phyloP scores from a whole-genome alignment of 1,284 basidiomycete genomes.

The Pseudozyma thailandica region DNA sequence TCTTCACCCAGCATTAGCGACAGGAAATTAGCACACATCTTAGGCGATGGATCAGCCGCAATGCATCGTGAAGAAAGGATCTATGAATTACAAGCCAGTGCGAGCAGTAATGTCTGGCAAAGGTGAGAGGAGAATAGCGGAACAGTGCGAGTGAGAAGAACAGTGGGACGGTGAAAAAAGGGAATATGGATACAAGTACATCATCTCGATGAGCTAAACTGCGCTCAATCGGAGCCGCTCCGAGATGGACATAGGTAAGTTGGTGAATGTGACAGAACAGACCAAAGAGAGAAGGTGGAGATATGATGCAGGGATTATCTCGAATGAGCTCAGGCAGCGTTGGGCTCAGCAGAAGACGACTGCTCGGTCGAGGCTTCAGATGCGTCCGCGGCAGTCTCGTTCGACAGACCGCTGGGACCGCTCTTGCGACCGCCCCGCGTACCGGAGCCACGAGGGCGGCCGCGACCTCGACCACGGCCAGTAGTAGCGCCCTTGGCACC shows the following conservation, averaged over 20 bases:
- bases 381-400: slow-evolving; percentile 20
- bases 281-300: neutral
- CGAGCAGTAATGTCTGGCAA: neutral
- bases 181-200: slow-evolving; percentile 23
- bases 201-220: slow-evolving; percentile 11
- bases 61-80: neutral
- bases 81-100: slow-evolving; percentile 26
- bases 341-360: slow-evolving; percentile 16
- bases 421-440: slow-evolving; percentile 24
- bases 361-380: slow-evolving; percentile 22
- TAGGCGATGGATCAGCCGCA: neutral
- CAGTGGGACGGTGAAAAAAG: neutral
- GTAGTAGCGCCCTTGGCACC: slow-evolving; percentile 3
- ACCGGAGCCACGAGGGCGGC: slow-evolving; percentile 43
- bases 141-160: slow-evolving; percentile 4
- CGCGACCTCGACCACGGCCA: slow-evolving; percentile 7
- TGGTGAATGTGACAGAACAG: neutral
- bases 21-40: too few species aligned
- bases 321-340: neutral
- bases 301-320: too few species aligned
- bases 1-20: too few species aligned
- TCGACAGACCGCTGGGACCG: slow-evolving; percentile 22
- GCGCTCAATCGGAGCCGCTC: too few species aligned
- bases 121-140: slow-evolving; percentile 1
- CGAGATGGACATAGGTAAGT: neutral